Conservation (phyloP, 805 yeast genomes). For the Metschnikowia reukaufii region DNA sequence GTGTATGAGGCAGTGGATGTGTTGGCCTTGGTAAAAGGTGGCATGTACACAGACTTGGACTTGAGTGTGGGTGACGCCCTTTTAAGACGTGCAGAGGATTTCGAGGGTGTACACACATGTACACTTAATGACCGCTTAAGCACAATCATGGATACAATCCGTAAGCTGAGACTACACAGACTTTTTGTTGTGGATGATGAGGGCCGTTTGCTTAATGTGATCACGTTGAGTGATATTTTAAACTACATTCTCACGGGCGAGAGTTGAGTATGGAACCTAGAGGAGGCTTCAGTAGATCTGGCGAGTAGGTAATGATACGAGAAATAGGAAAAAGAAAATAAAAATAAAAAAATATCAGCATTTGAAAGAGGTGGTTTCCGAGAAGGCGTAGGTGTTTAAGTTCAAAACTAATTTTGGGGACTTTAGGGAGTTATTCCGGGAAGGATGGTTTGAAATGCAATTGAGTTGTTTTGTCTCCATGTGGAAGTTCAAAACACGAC, state of each 20-base stretch:
- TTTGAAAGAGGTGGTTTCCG: too few relatives aligned
- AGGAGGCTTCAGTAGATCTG: neutral
- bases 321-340: neutral
- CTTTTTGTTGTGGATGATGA: slow-evolving; percentile 87
- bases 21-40: slow-evolving; percentile 87
- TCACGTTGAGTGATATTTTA: slow-evolving; percentile 88
- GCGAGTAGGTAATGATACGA: neutral
- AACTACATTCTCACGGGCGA: slow-evolving; percentile 75
- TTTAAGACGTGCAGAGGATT: slow-evolving; percentile 90
- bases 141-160: slow-evolving; percentile 88
- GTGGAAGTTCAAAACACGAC: too few relatives aligned
- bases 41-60: slow-evolving; percentile 85
- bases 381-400: too few relatives aligned
- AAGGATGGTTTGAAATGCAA: too few relatives aligned
- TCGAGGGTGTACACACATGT: slow-evolving; percentile 97
- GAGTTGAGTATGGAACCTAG: slow-evolving; percentile 20
- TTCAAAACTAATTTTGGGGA: too few relatives aligned
- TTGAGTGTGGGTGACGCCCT: slow-evolving; percentile 94
- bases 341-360: neutral
- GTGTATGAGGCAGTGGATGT: slow-evolving; percentile 97
- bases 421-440: too few relatives aligned
- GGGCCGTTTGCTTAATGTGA: slow-evolving; percentile 76
- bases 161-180: slow-evolving; percentile 88
- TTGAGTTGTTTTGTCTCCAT: too few relatives aligned
- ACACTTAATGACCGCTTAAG: slow-evolving; percentile 82